phyloP scores from a whole-genome alignment of 306 rosid species.

The Malus sylvestris region DNA sequence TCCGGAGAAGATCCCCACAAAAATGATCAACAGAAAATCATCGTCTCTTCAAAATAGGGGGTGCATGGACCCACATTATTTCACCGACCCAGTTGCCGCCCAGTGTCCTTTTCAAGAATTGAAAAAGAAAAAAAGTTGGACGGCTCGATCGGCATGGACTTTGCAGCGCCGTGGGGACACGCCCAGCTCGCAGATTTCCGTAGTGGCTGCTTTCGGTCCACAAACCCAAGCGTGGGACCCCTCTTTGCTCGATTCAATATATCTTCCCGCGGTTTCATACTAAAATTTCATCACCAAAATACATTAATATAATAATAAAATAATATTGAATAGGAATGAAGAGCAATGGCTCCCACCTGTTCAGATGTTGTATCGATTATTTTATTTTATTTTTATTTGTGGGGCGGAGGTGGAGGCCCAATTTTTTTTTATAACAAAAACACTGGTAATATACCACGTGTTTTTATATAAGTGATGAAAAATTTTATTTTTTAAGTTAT shows the following conservation, averaged over 20 bases:
- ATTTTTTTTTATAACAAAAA: too few relatives aligned
- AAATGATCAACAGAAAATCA: too few relatives aligned
- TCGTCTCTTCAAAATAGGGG: too few relatives aligned
- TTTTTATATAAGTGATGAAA: too few relatives aligned
- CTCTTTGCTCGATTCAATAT: not conserved
- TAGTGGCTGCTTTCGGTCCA: conserved; percentile 5
- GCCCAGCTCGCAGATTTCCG: not conserved
- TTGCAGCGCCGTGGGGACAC: not conserved
- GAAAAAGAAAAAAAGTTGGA: not conserved
- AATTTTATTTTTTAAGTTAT: too few relatives aligned
- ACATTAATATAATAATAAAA: not conserved
- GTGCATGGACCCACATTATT: not conserved
- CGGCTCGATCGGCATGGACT: conserved; percentile 6
- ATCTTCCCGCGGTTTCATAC: not conserved
- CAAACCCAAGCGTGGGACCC: not conserved
- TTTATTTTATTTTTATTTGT: too few relatives aligned
- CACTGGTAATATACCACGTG: accelerated
- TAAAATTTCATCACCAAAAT: not conserved
- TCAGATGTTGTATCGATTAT: too few relatives aligned
- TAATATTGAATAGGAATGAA: not conserved
- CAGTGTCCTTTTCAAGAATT: not conserved
- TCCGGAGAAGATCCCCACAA: accelerated
- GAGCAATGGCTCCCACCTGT: too few relatives aligned
- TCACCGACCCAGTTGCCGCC: not conserved
- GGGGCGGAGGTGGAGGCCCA: too few relatives aligned